Conservation (phyloP, 2,329 filamentous ascomycete species). For the Phaeophleospora eucalypticola region DNA sequence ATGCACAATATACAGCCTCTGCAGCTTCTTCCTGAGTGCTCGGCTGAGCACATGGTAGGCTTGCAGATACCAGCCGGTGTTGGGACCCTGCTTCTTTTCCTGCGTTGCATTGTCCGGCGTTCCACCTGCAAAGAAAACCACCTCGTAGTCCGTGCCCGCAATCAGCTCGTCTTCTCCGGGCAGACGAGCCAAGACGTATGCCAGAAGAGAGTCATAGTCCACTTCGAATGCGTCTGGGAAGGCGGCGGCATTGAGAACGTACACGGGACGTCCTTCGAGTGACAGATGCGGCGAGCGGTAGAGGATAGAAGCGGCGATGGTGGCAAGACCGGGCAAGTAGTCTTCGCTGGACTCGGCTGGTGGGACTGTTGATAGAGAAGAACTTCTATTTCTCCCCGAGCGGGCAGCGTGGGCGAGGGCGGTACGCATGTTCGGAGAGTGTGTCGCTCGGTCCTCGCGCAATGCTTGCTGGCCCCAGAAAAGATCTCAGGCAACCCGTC, state of each 20-base stretch:
- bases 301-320: constrained; percentile 50
- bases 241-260: constrained; percentile 54
- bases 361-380: constrained; percentile 46
- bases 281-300: constrained; percentile 52
- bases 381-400: constrained; percentile 29
- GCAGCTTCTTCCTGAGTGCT: constrained; percentile 53
- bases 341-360: constrained; percentile 44
- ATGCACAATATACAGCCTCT: constrained; percentile 55
- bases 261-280: constrained; percentile 47
- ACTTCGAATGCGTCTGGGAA: constrained; percentile 52
- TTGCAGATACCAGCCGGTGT: constrained; percentile 55
- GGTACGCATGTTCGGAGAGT: constrained; percentile 26
- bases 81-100: constrained; percentile 46
- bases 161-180: constrained; percentile 54
- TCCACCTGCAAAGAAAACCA: constrained; percentile 56
- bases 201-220: constrained; percentile 53
- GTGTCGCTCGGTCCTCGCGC: not conserved
- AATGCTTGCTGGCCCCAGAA: not conserved
- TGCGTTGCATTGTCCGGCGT: constrained; percentile 41
- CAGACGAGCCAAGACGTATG: constrained; percentile 52
- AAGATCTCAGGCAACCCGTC: not conserved
- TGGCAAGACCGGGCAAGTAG: constrained; percentile 47
- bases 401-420: constrained; percentile 29
- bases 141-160: constrained; percentile 52
- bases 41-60: constrained; percentile 54